Evolutionary conservation across 2,329 filamentous ascomycete species (phyloP).

Genomic region (Exophiala spinifera): DNA sequence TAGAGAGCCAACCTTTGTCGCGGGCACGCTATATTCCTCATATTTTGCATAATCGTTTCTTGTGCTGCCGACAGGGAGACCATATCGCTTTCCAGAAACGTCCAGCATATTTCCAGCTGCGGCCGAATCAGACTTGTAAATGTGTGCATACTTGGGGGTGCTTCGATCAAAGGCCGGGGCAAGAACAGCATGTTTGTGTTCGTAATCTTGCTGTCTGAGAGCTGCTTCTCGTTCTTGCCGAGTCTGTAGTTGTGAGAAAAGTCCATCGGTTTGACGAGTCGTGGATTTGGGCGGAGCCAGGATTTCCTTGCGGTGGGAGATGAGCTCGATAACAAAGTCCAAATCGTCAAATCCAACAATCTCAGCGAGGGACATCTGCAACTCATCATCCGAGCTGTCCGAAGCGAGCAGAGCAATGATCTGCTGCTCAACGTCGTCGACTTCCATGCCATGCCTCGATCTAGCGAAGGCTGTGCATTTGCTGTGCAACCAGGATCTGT

Average conservation of each 20-base stretch:
- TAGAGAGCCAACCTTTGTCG: conserved; percentile 71
- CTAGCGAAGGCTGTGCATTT: conserved; percentile 66
- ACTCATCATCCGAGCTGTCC: conserved; percentile 70
- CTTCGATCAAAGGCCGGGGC: conserved; percentile 67
- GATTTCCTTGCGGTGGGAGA: conserved; percentile 71
- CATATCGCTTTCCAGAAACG: conserved; percentile 75
- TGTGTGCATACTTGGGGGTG: conserved; percentile 82
- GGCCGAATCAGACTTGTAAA: conserved; percentile 69
- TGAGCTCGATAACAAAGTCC: conserved; percentile 88
- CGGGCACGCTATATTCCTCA: conserved; percentile 85
- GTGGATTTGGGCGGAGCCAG: conserved; percentile 41
- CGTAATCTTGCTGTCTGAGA: conserved; percentile 69
- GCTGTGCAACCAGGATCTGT: conserved; percentile 66
- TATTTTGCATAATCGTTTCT: conserved; percentile 73
- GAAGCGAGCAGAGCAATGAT: conserved; percentile 71
- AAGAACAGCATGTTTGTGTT: conserved; percentile 76
- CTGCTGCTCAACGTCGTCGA: conserved; percentile 71
- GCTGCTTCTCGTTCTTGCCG: conserved; percentile 75
- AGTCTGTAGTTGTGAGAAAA: conserved; percentile 62
- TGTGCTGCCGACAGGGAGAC: conserved; percentile 71
- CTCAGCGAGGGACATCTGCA: conserved; percentile 88
- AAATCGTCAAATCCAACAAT: conserved; percentile 90
- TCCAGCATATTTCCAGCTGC: conserved; percentile 83
- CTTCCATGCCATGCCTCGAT: conserved; percentile 63
- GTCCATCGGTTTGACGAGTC: conserved; percentile 41